Percentiles rank a stretch among this genome's conserved stretches.
Conservation (phyloP, 192 early-diverging fungal genomes). For the Globomyces pollinis-pini region DNA sequence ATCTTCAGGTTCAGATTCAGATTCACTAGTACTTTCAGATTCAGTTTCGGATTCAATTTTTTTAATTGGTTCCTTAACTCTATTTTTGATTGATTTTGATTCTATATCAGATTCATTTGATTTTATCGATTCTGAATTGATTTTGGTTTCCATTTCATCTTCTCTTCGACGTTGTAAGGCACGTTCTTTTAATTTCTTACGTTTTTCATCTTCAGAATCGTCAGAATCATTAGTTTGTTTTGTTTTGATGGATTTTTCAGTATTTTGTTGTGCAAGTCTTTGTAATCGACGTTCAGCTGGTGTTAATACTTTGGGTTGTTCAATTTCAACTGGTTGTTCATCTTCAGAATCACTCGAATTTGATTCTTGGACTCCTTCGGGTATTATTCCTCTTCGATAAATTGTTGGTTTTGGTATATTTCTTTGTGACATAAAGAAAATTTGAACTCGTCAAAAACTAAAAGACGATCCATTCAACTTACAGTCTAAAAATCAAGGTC, state of each 20-base stretch:
- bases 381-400: neutral
- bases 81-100: neutral
- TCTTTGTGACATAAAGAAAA: neutral
- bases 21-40: neutral
- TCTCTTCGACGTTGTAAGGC: neutral
- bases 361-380: neutral
- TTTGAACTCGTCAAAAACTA: neutral
- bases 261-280: neutral
- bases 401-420: neutral
- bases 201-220: neutral
- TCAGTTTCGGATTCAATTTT: neutral
- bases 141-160: neutral
- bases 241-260: neutral
- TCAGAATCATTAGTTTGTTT: neutral
- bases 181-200: neutral
- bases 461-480: too few relatives aligned
- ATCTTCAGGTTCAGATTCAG: slow-evolving; percentile 45
- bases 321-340: neutral
- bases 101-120: neutral
- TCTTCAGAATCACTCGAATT: neutral
- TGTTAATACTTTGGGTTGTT: neutral
- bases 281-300: neutral
- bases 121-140: neutral
- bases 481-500: too few relatives aligned
- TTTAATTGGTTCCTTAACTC: neutral